A percentile compares a stretch with the other conserved stretches of the same genome.
Conservation (phyloP, 345 rosid genomes). For the Eucalyptus viminalis region DNA sequence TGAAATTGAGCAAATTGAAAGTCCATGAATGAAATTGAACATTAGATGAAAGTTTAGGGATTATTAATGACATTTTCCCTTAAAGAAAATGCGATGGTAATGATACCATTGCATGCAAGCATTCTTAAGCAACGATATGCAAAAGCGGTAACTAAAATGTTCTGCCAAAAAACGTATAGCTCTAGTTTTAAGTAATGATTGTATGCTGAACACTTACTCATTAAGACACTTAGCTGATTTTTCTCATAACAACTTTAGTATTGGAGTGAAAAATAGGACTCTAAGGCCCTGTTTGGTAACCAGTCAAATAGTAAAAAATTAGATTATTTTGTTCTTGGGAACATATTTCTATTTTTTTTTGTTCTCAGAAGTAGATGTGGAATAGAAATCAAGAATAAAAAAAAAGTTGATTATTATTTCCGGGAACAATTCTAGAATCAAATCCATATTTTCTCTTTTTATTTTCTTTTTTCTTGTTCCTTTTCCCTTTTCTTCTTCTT, state of each 20-base stretch:
- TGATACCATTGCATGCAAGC: neutral
- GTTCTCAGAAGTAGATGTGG: accelerated
- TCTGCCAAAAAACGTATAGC: neutral
- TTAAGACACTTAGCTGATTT: neutral
- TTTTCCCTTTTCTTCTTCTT: no score
- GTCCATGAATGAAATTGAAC: accelerated
- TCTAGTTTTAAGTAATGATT: neutral
- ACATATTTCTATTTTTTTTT: no score
- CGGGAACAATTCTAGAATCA: no score
- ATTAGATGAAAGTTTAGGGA: accelerated
- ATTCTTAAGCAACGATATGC: neutral
- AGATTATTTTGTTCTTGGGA: accelerated
- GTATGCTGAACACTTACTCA: neutral
- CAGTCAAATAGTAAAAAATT: accelerated
- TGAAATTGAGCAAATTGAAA: no score
- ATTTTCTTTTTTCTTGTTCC: no score
- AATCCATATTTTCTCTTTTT: no score
- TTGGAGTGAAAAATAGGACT: neutral
- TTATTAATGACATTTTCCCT: accelerated
- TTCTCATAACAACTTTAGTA: neutral
- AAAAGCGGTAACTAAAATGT: accelerated
- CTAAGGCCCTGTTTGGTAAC: neutral
- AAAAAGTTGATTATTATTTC: no score
- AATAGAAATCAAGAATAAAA: no score
- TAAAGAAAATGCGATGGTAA: neutral